phyloP scores from a whole-genome alignment of 805 yeast genomes.

The Saccharomycopsis synnaedendra region DNA sequence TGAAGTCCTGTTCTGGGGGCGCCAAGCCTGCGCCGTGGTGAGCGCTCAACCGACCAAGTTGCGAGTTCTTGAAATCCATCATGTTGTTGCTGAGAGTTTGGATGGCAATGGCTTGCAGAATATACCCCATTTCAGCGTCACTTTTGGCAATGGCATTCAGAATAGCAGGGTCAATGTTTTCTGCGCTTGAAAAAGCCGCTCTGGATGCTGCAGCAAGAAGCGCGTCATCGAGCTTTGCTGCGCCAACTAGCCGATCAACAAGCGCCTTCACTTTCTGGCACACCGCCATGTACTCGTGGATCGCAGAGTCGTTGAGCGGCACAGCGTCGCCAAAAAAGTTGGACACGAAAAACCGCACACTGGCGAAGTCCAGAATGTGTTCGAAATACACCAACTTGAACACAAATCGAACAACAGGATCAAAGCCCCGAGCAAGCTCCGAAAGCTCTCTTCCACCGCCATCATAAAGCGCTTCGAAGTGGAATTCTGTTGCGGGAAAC shows the following conservation, averaged over 20 bases:
- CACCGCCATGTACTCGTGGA: background rate
- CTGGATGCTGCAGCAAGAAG: background rate
- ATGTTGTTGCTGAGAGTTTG: slow-evolving; percentile 2
- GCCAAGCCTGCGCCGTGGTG: background rate
- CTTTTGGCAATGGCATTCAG: background rate
- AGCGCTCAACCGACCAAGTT: background rate
- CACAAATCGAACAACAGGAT: background rate
- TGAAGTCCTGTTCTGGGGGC: slow-evolving; percentile 14
- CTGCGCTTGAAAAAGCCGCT: background rate
- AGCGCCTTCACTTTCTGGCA: slow-evolving; percentile 5
- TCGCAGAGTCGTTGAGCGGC: slow-evolving; percentile 1
- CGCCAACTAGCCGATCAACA: slow-evolving; percentile 2
- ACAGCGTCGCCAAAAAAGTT: slow-evolving; percentile 3
- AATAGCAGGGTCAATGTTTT: slow-evolving; percentile 15
- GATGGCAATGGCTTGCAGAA: slow-evolving; percentile 8
- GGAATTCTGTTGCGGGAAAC: background rate
- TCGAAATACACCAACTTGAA: slow-evolving; percentile 3
- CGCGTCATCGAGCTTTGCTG: background rate
- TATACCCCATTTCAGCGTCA: background rate
- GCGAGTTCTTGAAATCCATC: background rate
- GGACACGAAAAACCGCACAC: slow-evolving; percentile 3
- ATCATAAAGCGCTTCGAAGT: background rate
- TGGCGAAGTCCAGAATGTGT: slow-evolving; percentile 6
- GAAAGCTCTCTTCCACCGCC: background rate
- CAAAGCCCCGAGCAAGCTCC: background rate